A percentile compares a stretch with the other conserved stretches of the same genome.
Evolutionary conservation across 2,329 filamentous ascomycete genomes (phyloP).

Genomic region (Rhinocladiella mackenziei): DNA sequence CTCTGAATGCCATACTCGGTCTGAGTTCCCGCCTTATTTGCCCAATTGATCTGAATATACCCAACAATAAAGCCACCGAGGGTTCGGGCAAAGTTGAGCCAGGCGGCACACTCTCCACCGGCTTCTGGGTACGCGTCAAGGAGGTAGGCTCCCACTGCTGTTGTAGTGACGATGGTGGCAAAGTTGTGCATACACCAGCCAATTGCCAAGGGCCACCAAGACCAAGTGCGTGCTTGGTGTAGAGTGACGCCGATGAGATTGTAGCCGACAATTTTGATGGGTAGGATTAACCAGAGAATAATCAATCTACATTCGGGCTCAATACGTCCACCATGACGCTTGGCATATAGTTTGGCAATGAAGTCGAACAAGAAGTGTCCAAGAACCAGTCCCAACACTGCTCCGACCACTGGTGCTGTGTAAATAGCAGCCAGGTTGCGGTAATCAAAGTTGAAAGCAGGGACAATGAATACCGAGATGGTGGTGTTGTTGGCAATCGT

Average conservation of each 20-base stretch:
- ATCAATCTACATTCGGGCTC: conserved; percentile 54
- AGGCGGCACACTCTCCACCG: conserved; percentile 49
- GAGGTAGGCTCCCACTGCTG: conserved; percentile 49
- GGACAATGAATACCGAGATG: conserved; percentile 48
- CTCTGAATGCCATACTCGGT: conserved; percentile 46
- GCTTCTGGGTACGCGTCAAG: conserved; percentile 53
- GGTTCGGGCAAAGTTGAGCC: conserved; percentile 49
- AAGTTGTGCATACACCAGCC: conserved; percentile 53
- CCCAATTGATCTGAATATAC: conserved; percentile 50
- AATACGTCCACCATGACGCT: conserved; percentile 48
- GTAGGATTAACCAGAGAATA: conserved; percentile 45
- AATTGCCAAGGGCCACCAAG: conserved; percentile 47
- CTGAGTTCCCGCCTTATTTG: conserved; percentile 40
- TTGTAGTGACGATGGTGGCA: conserved; percentile 53
- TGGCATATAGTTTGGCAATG: conserved; percentile 45
- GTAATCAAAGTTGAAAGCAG: conserved; percentile 48
- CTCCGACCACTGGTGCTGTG: conserved; percentile 52
- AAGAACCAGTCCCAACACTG: conserved; percentile 48
- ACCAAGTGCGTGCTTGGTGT: conserved; percentile 22
- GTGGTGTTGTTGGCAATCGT: conserved; percentile 55
- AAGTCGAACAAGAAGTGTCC: conserved; percentile 55
- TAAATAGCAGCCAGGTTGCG: conserved; percentile 52
- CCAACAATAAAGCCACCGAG: conserved; percentile 42
- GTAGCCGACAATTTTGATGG: conserved; percentile 45
- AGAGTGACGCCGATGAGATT: conserved; percentile 28